Evolutionary conservation across 257 asterid genomes (phyloP).

Genomic region (Cordia subcordata): DNA sequence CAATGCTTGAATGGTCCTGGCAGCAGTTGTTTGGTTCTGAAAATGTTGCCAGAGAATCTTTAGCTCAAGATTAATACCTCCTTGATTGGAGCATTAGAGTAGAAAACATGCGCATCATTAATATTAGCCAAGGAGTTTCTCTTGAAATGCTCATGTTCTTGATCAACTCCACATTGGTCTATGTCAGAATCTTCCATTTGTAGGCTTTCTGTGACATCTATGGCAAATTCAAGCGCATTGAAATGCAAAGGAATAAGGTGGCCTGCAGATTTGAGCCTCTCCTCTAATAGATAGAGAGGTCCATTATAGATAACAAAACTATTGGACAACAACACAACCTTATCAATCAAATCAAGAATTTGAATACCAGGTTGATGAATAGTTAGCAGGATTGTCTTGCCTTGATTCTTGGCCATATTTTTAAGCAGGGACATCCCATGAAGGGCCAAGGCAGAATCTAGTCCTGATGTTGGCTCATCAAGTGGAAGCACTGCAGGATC

Average conservation of each 20-base stretch:
- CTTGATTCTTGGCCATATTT: conserved; percentile 51
- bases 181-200: conserved; percentile 22
- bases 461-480: conserved; percentile 88
- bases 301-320: conserved; percentile 63
- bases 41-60: conserved; percentile 54
- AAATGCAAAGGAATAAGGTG: conserved; percentile 56
- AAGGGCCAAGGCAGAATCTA: conserved; percentile 73
- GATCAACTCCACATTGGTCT: conserved; percentile 18
- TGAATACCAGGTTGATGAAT: conserved; percentile 83
- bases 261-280: conserved; percentile 36
- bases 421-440: conserved; percentile 47
- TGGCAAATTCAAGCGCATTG: conserved; percentile 68
- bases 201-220: conserved; percentile 47
- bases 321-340: conserved; percentile 42
- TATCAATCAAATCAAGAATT: conserved; percentile 61
- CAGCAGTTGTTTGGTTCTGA: conserved; percentile 54
- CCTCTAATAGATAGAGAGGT: conserved; percentile 47
- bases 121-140: not conserved
- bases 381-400: conserved; percentile 57
- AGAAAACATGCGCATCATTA: conserved; percentile 10
- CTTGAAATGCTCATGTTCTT: conserved; percentile 2
- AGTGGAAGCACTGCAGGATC: conserved; percentile 66
- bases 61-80: conserved; percentile 53
- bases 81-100: conserved; percentile 36
- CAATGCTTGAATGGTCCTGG: conserved; percentile 52